Percentiles rank a stretch among this genome's conserved stretches.
Evolutionary conservation across 108 stramenopile species (phyloP).

Genomic region (Chaetoceros muelleri): DNA sequence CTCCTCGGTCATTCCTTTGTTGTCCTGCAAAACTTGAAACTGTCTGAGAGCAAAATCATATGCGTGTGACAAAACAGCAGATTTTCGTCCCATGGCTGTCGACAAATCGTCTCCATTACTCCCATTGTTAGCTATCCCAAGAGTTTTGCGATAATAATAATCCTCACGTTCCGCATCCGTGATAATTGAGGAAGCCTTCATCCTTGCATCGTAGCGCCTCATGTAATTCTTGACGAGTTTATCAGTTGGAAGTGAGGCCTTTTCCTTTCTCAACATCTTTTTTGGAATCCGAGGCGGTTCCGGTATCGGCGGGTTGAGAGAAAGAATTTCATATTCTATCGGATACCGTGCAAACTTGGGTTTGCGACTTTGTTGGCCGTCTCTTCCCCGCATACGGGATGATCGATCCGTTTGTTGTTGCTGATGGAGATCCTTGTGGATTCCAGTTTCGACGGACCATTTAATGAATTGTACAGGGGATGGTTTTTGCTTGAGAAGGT

Average conservation of each 20-base stretch:
- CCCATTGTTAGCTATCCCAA: no score
- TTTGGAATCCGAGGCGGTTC: slow-evolving; percentile 43
- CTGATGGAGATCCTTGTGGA: slow-evolving; percentile 28
- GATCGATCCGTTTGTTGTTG: slow-evolving; percentile 3
- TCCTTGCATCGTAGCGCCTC: slow-evolving; percentile 23
- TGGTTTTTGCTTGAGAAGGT: slow-evolving; percentile 26
- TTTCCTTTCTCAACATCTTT: slow-evolving; percentile 20
- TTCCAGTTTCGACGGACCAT: slow-evolving; percentile 34
- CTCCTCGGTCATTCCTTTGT: slow-evolving; percentile 25
- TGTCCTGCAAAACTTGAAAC: slow-evolving; percentile 46
- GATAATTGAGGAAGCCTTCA: slow-evolving; percentile 13
- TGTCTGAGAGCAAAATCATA: slow-evolving; percentile 71
- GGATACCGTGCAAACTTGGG: slow-evolving; percentile 53
- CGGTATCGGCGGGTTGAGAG: slow-evolving; percentile 64
- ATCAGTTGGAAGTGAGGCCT: slow-evolving; percentile 26
- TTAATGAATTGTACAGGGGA: slow-evolving; percentile 34
- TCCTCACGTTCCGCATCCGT: slow-evolving; percentile 27
- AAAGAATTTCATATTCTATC: slow-evolving; percentile 60
- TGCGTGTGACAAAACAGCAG: slow-evolving; percentile 48
- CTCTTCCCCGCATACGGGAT: slow-evolving; percentile 17
- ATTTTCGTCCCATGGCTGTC: slow-evolving; percentile 62
- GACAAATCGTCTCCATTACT: slow-evolving; percentile 20
- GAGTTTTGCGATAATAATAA: slow-evolving; percentile 53
- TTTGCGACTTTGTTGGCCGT: slow-evolving; percentile 20
- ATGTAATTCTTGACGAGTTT: slow-evolving; percentile 47